Evolutionary conservation across 2,329 filamentous ascomycete genomes (phyloP).

Genomic region (Apiospora phragmitis): DNA sequence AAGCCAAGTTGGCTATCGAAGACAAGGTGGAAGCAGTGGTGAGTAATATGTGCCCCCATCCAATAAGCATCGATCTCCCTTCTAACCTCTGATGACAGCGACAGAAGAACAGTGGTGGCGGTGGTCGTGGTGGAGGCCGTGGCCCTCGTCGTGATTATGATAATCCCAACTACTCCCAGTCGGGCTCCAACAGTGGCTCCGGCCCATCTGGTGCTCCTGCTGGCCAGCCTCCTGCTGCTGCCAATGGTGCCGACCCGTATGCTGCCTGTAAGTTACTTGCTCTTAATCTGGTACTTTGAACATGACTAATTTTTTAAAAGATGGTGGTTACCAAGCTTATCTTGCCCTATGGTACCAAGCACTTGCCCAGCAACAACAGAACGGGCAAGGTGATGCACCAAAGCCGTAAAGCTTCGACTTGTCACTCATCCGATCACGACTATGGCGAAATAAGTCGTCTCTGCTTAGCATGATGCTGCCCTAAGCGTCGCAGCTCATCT

Average conservation of each 20-base stretch:
- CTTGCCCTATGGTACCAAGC: slow-evolving; percentile 80
- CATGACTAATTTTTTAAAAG: slow-evolving; percentile 38
- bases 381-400: slow-evolving; percentile 27
- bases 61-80: neutral
- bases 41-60: slow-evolving; percentile 39
- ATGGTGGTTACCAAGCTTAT: slow-evolving; percentile 82
- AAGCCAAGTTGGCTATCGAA: slow-evolving; percentile 81
- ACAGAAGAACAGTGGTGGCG: slow-evolving; percentile 53
- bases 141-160: slow-evolving; percentile 53
- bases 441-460: neutral
- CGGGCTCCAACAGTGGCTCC: slow-evolving; percentile 40
- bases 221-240: slow-evolving; percentile 39
- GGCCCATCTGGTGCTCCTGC: slow-evolving; percentile 36
- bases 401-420: slow-evolving; percentile 41
- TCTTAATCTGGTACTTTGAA: neutral
- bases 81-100: slow-evolving; percentile 41
- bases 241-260: slow-evolving; percentile 66
- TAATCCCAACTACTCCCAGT: slow-evolving; percentile 53
- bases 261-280: slow-evolving; percentile 62
- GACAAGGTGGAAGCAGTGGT: slow-evolving; percentile 91
- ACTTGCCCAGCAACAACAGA: slow-evolving; percentile 45
- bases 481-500: neutral
- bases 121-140: slow-evolving; percentile 40
- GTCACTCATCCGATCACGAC: slow-evolving; percentile 6
- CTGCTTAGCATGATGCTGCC: neutral